Evolutionary conservation across 2,329 filamentous ascomycete species (phyloP).

Genomic region (Onygenales sp.): DNA sequence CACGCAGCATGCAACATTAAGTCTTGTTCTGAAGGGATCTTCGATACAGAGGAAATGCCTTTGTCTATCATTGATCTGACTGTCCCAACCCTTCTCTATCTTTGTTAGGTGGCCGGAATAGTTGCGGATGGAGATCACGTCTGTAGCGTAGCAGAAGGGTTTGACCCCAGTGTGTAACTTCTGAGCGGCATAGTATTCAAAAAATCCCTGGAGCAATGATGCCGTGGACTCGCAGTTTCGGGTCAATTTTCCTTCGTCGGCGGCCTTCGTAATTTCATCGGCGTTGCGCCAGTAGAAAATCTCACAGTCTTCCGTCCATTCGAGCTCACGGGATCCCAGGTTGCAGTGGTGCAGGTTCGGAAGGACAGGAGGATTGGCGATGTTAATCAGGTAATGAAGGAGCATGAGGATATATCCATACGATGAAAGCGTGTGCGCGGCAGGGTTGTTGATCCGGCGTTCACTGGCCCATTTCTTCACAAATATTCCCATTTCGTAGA

Average conservation of each 20-base stretch:
- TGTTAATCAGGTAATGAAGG: conserved; percentile 78
- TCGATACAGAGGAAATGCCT: conserved; percentile 84
- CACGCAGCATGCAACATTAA: conserved; percentile 82
- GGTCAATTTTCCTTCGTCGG: conserved; percentile 50
- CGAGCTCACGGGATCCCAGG: conserved; percentile 25
- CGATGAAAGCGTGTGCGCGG: conserved; percentile 75
- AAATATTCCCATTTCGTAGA: conserved; percentile 70
- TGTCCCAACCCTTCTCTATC: conserved; percentile 73
- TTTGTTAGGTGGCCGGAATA: conserved; percentile 66
- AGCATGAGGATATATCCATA: conserved; percentile 93
- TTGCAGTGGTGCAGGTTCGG: conserved; percentile 57
- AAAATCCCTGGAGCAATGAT: conserved; percentile 69
- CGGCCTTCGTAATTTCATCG: conserved; percentile 54
- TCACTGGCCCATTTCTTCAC: conserved; percentile 85
- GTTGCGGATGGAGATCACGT: conserved; percentile 69
- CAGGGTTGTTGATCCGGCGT: conserved; percentile 76
- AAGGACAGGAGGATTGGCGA: conserved; percentile 69
- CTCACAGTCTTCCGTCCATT: conserved; percentile 52
- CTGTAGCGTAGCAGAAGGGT: conserved; percentile 66
- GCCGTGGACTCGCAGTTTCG: conserved; percentile 62
- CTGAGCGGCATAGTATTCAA: conserved; percentile 68
- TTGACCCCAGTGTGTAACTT: not conserved
- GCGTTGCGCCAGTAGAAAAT: conserved; percentile 74
- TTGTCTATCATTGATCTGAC: conserved; percentile 62
- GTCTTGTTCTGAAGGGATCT: conserved; percentile 79